phyloP scores from a whole-genome alignment of 192 early-diverging fungal species.

The Chytriomyces sp. region DNA sequence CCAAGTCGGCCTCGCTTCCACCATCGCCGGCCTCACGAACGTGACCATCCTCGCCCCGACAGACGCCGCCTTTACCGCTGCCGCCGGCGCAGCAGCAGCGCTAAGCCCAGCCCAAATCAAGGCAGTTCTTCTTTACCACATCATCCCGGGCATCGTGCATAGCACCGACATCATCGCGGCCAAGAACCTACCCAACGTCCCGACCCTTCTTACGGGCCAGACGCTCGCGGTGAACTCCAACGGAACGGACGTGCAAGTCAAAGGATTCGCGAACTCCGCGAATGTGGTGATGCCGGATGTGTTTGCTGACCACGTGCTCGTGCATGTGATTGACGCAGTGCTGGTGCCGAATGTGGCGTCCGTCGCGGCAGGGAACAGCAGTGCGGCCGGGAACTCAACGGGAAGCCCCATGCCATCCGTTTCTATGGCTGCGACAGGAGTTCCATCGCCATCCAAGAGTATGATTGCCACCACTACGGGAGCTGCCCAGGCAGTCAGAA shows the following conservation, averaged over 20 bases:
- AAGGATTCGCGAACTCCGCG: slow-evolving; percentile 44
- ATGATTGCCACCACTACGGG: no score
- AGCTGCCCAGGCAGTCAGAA: no score
- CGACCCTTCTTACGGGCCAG: not conserved
- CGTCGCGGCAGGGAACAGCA: no score
- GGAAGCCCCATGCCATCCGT: no score
- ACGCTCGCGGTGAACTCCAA: slow-evolving; percentile 22
- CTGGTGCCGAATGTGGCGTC: slow-evolving; percentile 34
- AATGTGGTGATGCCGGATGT: slow-evolving; percentile 46
- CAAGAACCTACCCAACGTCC: not conserved
- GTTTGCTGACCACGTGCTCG: slow-evolving; percentile 36
- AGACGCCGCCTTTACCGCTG: slow-evolving; percentile 44
- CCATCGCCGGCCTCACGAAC: slow-evolving; percentile 31
- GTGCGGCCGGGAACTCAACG: no score
- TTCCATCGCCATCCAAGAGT: no score
- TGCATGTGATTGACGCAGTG: no score
- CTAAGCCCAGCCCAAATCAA: slow-evolving; percentile 29
- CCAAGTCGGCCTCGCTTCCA: slow-evolving; percentile 23
- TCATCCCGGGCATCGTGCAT: slow-evolving; percentile 43
- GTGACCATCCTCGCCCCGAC: slow-evolving; percentile 52
- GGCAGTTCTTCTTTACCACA: slow-evolving; percentile 39
- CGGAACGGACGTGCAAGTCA: slow-evolving; percentile 29
- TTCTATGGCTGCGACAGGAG: no score
- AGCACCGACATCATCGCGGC: no score
- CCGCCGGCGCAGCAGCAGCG: slow-evolving; percentile 28